Evolutionary conservation across 73 alveolate species (phyloP), one percentile per base, ranked within the genome.

Genomic region (Paramecium sonneborni): DNA sequence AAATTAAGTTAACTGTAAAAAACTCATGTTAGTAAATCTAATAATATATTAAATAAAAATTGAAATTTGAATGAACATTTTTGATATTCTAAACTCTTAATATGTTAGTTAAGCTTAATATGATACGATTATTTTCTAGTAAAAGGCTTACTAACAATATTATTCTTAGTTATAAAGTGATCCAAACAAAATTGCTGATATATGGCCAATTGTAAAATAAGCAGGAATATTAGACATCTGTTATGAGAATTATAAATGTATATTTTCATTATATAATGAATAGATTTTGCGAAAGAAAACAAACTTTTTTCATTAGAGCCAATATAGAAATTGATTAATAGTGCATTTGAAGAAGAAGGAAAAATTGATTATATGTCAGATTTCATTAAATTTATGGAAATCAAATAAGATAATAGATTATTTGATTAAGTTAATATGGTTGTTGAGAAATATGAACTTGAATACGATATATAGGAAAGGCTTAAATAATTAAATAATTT

Each of bases 51-150:
- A 1, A 52, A 18, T 52, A 52, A 74, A 74, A 21, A 38, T 74
- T 74, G 39, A 38, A 74, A 74, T 74, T 74, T 74, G 55, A 79
- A 39, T 46, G 74, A 79, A 46, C 74, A 46, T 79, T 41, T 79
- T 79, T 43, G 90, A 79, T 21, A 79, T 79, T 10, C 74, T 43
- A 23, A 79, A 79, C 44, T 79, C 90, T 79, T 23, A 79, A 79
- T 79, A 23, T 44, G 90, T 79, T 24, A 79, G 76, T 46, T 15
- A 79, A 79, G 46, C 41, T 21, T 28, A 79, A 26, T 79, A 79
- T 79, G 90, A 79, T 56, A 43, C 69, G 18, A 79, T 79, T 11
- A 21, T 43, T 10, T 26, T 55, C 0, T 34, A 79, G 32, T 46
- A 79, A 48, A 79, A 43, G 48, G 90, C 90, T 12, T 79, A 43